These are phyloP conservation scores for Phytophthora pseudosyringae DNA, from an alignment of 352 stramenopile genomes.

Conservation along the genomic window DNA sequence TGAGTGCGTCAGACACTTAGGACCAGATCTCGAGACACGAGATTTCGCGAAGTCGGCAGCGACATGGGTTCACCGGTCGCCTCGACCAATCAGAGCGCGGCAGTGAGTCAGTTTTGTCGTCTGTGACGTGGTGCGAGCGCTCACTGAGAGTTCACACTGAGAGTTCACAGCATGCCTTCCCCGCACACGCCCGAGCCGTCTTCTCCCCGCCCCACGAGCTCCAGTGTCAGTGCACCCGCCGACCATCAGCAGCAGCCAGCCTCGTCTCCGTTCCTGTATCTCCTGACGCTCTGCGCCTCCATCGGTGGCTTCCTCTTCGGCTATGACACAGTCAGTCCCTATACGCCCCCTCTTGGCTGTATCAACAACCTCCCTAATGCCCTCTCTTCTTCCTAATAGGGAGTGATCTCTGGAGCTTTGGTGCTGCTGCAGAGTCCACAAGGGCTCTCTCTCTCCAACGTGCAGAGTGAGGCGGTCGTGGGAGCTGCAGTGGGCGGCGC, in stretches of 20 bases:
- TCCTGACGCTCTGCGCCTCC: constrained; percentile 73
- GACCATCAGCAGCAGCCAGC: not conserved
- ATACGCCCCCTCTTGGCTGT: constrained; percentile 14
- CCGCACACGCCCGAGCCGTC: constrained; percentile 1
- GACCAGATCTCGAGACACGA: no score
- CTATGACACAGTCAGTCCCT: constrained; percentile 76
- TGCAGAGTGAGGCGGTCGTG: constrained; percentile 75
- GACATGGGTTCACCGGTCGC: constrained; percentile 4
- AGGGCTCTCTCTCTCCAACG: constrained; percentile 57
- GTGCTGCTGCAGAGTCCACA: constrained; percentile 73
- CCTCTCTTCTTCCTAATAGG: constrained; percentile 35
- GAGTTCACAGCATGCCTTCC: constrained; percentile 19
- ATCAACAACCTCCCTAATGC: not conserved
- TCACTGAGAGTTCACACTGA: no score
- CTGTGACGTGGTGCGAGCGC: constrained; percentile 17
- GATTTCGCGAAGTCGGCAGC: not conserved
- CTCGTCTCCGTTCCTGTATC: constrained; percentile 50
- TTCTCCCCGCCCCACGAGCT: constrained; percentile 7
- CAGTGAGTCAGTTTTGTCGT: constrained; percentile 29
- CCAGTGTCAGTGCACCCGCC: not conserved
- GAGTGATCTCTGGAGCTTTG: constrained; percentile 79
- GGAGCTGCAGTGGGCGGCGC: constrained; percentile 76
- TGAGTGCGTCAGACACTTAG: no score
- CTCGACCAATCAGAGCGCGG: constrained; percentile 23
- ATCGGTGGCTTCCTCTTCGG: constrained; percentile 86